Evolutionary conservation across 805 yeast species (phyloP), one percentile per base, ranked within the genome.

Genomic region (Komagataella pseudopastoris): DNA sequence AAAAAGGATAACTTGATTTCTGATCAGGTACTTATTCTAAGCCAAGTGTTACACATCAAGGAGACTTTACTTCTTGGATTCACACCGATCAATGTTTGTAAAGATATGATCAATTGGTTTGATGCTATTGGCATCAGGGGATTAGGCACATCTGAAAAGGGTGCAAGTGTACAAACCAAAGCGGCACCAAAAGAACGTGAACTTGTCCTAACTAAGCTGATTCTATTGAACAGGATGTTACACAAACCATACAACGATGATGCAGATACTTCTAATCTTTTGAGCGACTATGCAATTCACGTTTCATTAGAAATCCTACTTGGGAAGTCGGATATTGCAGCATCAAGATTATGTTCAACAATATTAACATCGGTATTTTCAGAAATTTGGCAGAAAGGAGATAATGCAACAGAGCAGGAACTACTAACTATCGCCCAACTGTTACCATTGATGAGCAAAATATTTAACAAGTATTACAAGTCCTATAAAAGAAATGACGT

Each of bases 11-110:
- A 71, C 1, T 68, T 81, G 50, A 67, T 78, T 44, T 71, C 75
- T 24, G 90, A 83, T 60, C 93, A 85, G 63, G 67, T 78, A n/a
- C 64, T 77, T 39, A 63, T 86, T 24, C 62, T 85, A 54, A 85
- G 83, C 52, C 73, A 76, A 22, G 67, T 81, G 53, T 87, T 82
- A 58, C 64, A 77, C 23, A 60, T 59, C 81, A 45, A 71, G 66
- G 36, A 63, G 73, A 3, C 66, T 81, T 49, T 66, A 69, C 53
- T 60, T 60, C 0, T 60, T 71, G 39, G 39, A 30, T 30, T 23
- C 65, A 74, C 51, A 66, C 68, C 46, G 73, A 68, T 49, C 56
- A 58, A 3, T 71, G 67, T 10, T 59, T 78, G 24, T 51, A 62
- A 63, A 4, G 68, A 71, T 52, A 69, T 76, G 8, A 63, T 72